These are phyloP conservation scores for Penicillium sclerotigenum DNA, from an alignment of 2,329 filamentous ascomycete species.

Conservation along the genomic window DNA sequence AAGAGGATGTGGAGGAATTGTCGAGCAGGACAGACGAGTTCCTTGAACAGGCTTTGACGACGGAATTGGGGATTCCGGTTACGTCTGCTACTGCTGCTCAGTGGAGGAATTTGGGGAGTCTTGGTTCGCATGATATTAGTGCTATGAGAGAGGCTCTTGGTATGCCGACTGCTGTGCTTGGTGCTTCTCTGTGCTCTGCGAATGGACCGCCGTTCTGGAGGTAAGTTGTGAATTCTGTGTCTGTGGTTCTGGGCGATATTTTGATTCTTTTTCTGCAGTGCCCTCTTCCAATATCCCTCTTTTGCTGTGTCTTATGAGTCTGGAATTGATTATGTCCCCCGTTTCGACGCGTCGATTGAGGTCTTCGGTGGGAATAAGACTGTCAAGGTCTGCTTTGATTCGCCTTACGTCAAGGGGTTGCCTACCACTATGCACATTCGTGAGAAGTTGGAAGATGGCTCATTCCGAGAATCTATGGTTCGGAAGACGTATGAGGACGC, in stretches of 20 bases:
- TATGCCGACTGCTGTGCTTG: conserved; percentile 45
- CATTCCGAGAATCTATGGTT: conserved; percentile 41
- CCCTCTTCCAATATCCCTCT: conserved; percentile 30
- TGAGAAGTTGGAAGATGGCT: conserved; percentile 41
- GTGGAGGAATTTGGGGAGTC: conserved; percentile 44
- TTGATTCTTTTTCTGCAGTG: conserved; percentile 27
- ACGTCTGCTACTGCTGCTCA: conserved; percentile 27
- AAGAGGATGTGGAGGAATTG: conserved; percentile 24
- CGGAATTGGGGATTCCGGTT: conserved; percentile 33
- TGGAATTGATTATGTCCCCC: conserved; percentile 52
- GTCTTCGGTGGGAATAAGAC: conserved; percentile 54
- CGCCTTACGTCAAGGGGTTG: conserved; percentile 58
- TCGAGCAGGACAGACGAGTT: conserved; percentile 24
- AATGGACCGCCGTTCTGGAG: conserved; percentile 37
- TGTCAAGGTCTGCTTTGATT: conserved; percentile 54
- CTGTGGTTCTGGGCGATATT: neutral
- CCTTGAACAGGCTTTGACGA: conserved; percentile 27
- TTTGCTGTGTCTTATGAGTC: conserved; percentile 58
- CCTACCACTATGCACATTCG: conserved; percentile 51
- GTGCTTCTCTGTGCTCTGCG: conserved; percentile 31
- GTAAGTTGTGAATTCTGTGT: conserved; percentile 4
- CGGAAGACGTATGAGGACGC: conserved; percentile 49
- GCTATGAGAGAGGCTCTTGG: conserved; percentile 54
- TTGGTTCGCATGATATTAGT: conserved; percentile 54
- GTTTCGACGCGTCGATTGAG: conserved; percentile 31